Percentiles rank a stretch among this genome's conserved stretches.
phyloP scores from a whole-genome alignment of 1,284 basidiomycete species.

The Cerioporus squamosus region DNA sequence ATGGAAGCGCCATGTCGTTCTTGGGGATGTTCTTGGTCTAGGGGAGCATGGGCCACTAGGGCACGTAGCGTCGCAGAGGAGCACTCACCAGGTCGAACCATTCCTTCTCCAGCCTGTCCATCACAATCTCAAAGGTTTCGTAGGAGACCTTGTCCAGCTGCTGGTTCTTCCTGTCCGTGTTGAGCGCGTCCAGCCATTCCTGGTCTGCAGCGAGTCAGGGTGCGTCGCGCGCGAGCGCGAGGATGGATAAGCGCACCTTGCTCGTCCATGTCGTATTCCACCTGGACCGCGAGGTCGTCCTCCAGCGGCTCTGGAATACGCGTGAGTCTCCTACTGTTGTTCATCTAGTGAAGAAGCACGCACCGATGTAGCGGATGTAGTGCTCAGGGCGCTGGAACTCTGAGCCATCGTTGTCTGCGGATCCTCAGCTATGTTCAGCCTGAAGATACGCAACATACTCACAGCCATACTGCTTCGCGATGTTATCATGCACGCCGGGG shows the following conservation, averaged over 20 bases:
- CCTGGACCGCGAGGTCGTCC: conserved; percentile 88
- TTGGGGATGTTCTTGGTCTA: conserved; percentile 93
- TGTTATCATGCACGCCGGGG: conserved; percentile 36
- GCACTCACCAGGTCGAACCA: conserved; percentile 91
- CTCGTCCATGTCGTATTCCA: conserved; percentile 99
- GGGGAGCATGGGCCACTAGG: conserved; percentile 1
- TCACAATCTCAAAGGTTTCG: conserved; percentile 94
- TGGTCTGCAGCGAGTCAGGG: conserved; percentile 63
- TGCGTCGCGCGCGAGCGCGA: neutral
- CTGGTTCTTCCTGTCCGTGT: conserved; percentile 82
- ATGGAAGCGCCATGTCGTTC: conserved; percentile 79
- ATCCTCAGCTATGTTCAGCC: conserved; percentile 6
- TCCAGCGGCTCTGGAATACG: conserved; percentile 82
- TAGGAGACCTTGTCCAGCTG: conserved; percentile 77
- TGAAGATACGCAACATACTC: conserved; percentile 2
- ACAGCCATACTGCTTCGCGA: conserved; percentile 39
- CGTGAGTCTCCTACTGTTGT: neutral
- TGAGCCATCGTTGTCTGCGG: conserved; percentile 78
- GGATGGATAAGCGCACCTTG: conserved; percentile 73
- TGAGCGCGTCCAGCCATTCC: conserved; percentile 92
- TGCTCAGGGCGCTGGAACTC: conserved; percentile 81
- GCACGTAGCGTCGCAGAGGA: neutral
- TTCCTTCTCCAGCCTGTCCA: conserved; percentile 98
- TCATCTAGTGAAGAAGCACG: neutral
- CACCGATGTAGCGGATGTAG: conserved; percentile 91